A percentile compares a stretch with the other conserved stretches of the same genome.
These are phyloP conservation scores for Fusarium oligoseptatum DNA, from an alignment of 2,329 filamentous ascomycete genomes.

Conservation along the genomic window DNA sequence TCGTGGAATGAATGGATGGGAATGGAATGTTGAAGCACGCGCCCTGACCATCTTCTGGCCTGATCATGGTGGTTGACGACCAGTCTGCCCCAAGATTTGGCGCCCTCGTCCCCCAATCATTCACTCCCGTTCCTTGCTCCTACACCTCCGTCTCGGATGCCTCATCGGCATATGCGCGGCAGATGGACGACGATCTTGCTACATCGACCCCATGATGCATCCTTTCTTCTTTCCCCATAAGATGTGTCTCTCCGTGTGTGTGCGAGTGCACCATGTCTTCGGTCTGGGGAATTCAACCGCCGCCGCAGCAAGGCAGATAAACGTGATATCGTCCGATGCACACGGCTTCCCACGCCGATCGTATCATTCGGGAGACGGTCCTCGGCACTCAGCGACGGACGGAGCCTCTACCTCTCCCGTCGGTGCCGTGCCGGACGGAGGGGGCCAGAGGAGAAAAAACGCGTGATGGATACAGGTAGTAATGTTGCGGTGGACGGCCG, in stretches of 20 bases:
- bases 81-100: slow-evolving; percentile 24
- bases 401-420: neutral
- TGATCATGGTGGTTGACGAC: slow-evolving; percentile 34
- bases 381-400: slow-evolving; percentile 37
- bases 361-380: slow-evolving; percentile 36
- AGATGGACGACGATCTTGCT: slow-evolving; percentile 47
- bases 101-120: slow-evolving; percentile 41
- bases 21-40: slow-evolving; percentile 36
- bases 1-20: neutral
- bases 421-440: slow-evolving; percentile 14
- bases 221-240: slow-evolving; percentile 16
- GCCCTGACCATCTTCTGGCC: slow-evolving; percentile 46
- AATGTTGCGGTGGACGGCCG: slow-evolving; percentile 9
- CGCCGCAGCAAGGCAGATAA: slow-evolving; percentile 7
- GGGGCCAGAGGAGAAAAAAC: slow-evolving; percentile 22
- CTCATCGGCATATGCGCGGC: slow-evolving; percentile 48
- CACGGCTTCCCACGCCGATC: slow-evolving; percentile 26
- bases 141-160: slow-evolving; percentile 34
- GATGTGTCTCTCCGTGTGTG: neutral
- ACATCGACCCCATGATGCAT: slow-evolving; percentile 36
- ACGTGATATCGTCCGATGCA: slow-evolving; percentile 39
- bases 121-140: slow-evolving; percentile 20
- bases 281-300: slow-evolving; percentile 28
- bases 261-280: neutral
- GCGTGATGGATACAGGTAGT: slow-evolving; percentile 34